Base-by-base conservation (phyloP, 2,329 filamentous ascomycete species). In the Diplodia intermedia region DNA sequence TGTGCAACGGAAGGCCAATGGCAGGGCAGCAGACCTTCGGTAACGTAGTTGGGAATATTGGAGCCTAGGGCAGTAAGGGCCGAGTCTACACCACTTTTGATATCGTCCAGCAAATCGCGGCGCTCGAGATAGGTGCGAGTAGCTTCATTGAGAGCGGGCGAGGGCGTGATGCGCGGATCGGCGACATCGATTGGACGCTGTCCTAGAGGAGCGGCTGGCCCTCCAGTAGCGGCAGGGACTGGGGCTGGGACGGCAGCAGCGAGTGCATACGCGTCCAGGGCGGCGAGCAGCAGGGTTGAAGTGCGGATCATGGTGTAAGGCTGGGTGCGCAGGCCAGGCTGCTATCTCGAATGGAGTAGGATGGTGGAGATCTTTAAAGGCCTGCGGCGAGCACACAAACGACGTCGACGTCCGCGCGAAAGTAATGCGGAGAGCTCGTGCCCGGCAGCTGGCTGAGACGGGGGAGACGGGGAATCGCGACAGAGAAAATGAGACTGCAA, bases 11-110 rank as follows among this genome's bases (percentile, higher is more conserved):
- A 33, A n/a, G 23, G 40, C 23, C 15, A 18, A 33, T 31, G 40
- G 40, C 15, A 43, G 31, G 2, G 36, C 14, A 26, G 63, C 75
- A 60, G 71, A 78, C 78, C 78, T 12, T 75, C 74, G 23, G 77
- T 77, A 66, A 79, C 77, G 68, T 76, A 79, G 70, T 72, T 75
- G 29, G 78, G 78, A 47, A 79, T 71, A 63, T 76, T 76, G 0
- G 73, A 68, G 36, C 73, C 77, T 66, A 78, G 72, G 12, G 75
- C 77, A 14, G 74, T 77, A 20, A 75, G 72, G 29, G 76, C 67
- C 55, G 73, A 71, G 15, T 76, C 73, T 0, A 76, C 76, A 47
- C 74, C 75, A 66, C 71, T 76, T 55, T 72, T 72, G 68, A 79
- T 76, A 31, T 78, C 73, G 26, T 72, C 70, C 14, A 79, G 38